Evolutionary conservation across 2,329 filamentous ascomycete species (phyloP).

Genomic region (Ceratocystis lukuohia): DNA sequence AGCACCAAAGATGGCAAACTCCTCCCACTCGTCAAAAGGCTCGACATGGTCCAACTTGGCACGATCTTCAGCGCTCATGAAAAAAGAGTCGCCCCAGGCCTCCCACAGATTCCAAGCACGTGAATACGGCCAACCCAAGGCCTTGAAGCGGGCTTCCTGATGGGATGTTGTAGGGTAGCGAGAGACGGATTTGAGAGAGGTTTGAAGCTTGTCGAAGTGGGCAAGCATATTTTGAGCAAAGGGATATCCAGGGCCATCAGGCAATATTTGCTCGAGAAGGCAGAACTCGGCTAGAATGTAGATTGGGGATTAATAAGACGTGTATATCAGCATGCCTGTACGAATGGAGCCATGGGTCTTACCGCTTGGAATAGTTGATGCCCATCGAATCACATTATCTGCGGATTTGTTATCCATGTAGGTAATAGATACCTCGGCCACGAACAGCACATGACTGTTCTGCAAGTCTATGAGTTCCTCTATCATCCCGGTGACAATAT

Average conservation of each 20-base stretch:
- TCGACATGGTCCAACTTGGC: conserved; percentile 55
- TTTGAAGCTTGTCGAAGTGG: conserved; percentile 70
- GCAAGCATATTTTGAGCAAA: conserved; percentile 77
- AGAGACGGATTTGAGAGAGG: conserved; percentile 60
- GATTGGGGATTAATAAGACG: conserved; percentile 22
- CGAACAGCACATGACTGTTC: conserved; percentile 56
- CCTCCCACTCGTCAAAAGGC: conserved; percentile 92
- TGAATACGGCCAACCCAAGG: conserved; percentile 53
- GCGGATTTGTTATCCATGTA: conserved; percentile 69
- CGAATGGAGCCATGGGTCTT: conserved; percentile 21
- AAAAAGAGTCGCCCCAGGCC: conserved; percentile 58
- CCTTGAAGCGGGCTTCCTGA: conserved; percentile 55
- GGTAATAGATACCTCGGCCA: conserved; percentile 81
- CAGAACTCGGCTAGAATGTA: conserved; percentile 57
- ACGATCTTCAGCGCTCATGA: conserved; percentile 49
- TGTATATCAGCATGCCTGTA: not conserved
- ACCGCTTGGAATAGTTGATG: conserved; percentile 57
- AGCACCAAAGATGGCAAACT: conserved; percentile 69
- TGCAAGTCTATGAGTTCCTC: conserved; percentile 43
- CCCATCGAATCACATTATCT: conserved; percentile 65
- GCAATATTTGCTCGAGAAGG: conserved; percentile 73
- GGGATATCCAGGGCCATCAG: conserved; percentile 62
- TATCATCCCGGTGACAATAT: conserved; percentile 46
- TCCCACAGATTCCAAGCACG: conserved; percentile 63
- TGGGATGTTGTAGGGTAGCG: conserved; percentile 52